Evolutionary conservation across 2,329 filamentous ascomycete genomes (phyloP), one percentile per base, ranked within the genome.

Genomic region (Colletotrichum incanum): DNA sequence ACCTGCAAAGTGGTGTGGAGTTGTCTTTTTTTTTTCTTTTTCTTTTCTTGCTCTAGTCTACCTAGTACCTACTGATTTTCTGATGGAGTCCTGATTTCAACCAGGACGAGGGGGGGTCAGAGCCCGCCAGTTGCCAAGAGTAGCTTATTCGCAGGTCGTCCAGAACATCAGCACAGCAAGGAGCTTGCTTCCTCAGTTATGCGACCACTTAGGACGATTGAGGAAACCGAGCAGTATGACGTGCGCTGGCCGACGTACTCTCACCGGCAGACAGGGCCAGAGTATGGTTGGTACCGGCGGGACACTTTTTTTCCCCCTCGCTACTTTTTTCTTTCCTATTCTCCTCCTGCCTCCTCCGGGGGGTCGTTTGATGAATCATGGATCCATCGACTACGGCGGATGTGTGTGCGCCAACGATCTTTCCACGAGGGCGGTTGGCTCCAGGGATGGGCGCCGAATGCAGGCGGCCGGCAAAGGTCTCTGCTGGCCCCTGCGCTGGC

Each of bases 331-430:
- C n/a, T n/a, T n/a, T 65, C 49, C 59, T 50, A 55, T 34, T 31
- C n/a, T 20, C 14, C 41, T 39, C n/a, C 16, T 43, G 2, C n/a
- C 23, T 23, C 28, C 20, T 47, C 23, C 28, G 37, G 45, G 45
- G 54, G 49, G n/a, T 59, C 11, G 52, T 69, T 54, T 60, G 65
- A 69, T 72, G 52, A 63, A 72, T 72, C 69, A 72, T 64, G 65
- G 69, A 63, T 47, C 52, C 65, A 28, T 64, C 28, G 37, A 54
- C 65, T 52, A n/a, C 58, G 58, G 28, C 59, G 56, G 68, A 43
- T n/a, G 69, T 59, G 65, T 28, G 69, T 69, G 59, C 65, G 28
- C 65, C 69, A 72, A 69, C 65, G 50, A 63, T 72, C 34, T 63
- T 68, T 68, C 65, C 69, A 69, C 65, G 69, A 55, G 65, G 69